Evolutionary conservation across 2,329 filamentous ascomycete species (phyloP).

Genomic region (Colletotrichum endophyticum): DNA sequence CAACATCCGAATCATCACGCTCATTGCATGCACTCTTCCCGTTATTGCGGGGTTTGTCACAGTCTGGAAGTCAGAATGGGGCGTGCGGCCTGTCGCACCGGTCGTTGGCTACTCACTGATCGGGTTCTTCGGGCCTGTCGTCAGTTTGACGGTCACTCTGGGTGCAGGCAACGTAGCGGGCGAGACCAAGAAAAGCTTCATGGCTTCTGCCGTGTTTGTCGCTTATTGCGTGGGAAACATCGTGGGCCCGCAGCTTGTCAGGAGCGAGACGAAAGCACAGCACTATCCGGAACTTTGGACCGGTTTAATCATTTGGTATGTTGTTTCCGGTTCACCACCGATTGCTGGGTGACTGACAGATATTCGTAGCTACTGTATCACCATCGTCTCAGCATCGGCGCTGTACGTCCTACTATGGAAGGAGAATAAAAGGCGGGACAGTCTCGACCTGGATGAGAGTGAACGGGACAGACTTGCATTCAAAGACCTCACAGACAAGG

Average conservation of each 20-base stretch:
- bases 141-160: conserved; percentile 35
- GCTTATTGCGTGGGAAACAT: conserved; percentile 66
- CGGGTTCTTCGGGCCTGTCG: conserved; percentile 63
- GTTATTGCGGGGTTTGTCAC: conserved; percentile 64
- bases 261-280: conserved; percentile 50
- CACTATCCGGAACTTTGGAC: conserved; percentile 64
- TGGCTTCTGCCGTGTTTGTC: conserved; percentile 62
- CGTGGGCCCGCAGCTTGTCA: conserved; percentile 61
- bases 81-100: conserved; percentile 54
- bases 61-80: conserved; percentile 62
- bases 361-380: not conserved
- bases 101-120: conserved; percentile 62
- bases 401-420: not conserved
- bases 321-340: not conserved
- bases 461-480: not conserved
- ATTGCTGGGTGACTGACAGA: not conserved
- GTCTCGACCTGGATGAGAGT: not conserved
- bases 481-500: conserved; percentile 1
- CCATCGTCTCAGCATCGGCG: not conserved
- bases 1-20: conserved; percentile 57
- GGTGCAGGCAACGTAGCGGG: conserved; percentile 57
- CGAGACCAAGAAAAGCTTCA: conserved; percentile 64
- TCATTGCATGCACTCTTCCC: conserved; percentile 59
- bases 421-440: not conserved
- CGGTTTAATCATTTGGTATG: conserved; percentile 59